Conservation (phyloP, 225 moss, liverwort and hornwort species). For the Marchantia polymorpha region DNA sequence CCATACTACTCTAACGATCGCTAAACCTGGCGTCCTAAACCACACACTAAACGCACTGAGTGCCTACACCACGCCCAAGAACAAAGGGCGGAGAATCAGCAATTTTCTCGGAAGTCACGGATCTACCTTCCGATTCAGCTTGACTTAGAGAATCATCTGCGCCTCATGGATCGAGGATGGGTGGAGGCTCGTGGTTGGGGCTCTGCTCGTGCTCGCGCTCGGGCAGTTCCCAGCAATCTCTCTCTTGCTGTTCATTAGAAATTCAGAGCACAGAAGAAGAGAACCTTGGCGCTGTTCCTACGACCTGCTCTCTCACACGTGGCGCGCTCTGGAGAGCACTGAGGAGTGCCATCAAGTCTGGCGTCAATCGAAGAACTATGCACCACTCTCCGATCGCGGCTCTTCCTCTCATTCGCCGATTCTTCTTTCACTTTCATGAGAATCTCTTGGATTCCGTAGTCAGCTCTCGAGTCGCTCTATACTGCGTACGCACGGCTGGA, state of each 20-base stretch:
- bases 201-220: not conserved
- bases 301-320: not conserved
- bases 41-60: not conserved
- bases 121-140: constrained; percentile 15
- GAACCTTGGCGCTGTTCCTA: not conserved
- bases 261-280: not conserved
- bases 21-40: not conserved
- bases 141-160: not conserved
- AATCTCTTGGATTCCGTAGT: no score
- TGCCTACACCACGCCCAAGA: not conserved
- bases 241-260: not conserved
- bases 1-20: not conserved
- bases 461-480: no score
- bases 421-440: no score
- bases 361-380: no score
- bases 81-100: no score
- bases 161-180: constrained; percentile 4
- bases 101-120: not conserved
- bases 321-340: not conserved
- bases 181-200: not conserved
- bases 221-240: not conserved
- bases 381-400: no score
- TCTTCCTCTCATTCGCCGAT: no score
- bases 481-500: no score
- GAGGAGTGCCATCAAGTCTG: no score